Evolutionary conservation across 768 basidiomycete species (phyloP).

Genomic region (Hypholoma fasciculare): DNA sequence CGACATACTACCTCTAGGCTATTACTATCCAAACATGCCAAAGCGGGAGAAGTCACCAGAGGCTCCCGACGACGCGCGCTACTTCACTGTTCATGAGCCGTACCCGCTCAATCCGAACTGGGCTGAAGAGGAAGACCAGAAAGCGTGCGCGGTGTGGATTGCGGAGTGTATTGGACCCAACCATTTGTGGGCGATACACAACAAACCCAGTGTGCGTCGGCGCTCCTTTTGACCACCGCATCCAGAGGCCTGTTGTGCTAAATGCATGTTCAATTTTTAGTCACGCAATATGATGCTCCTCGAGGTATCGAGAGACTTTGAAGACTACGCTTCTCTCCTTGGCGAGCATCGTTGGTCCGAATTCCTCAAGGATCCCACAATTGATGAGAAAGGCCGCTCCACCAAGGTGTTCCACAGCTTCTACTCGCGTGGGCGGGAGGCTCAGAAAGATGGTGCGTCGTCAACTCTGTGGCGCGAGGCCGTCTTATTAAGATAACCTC

Average conservation of each 20-base stretch:
- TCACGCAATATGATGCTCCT: slow-evolving; percentile 49
- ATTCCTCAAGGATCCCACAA: slow-evolving; percentile 39
- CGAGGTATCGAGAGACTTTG: slow-evolving; percentile 42
- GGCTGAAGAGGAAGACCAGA: slow-evolving; percentile 38
- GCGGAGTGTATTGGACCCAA: slow-evolving; percentile 40
- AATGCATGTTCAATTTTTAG: slow-evolving; percentile 18
- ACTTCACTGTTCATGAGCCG: slow-evolving; percentile 46
- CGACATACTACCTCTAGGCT: not conserved
- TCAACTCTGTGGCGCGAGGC: not conserved
- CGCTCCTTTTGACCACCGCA: not conserved
- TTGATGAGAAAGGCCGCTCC: slow-evolving; percentile 35
- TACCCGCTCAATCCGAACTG: slow-evolving; percentile 52
- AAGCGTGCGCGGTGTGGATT: slow-evolving; percentile 46
- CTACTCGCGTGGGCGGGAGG: slow-evolving; percentile 40
- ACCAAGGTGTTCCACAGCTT: slow-evolving; percentile 44
- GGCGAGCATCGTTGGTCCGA: slow-evolving; percentile 54
- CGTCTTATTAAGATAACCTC: not conserved
- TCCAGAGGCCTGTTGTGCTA: not conserved
- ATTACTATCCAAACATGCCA: slow-evolving; percentile 28
- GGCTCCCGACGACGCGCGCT: slow-evolving; percentile 44
- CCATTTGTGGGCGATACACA: slow-evolving; percentile 41
- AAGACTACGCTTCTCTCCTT: slow-evolving; percentile 35
- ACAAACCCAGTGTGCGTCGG: slow-evolving; percentile 45
- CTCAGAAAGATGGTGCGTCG: slow-evolving; percentile 49
- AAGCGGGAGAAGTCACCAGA: slow-evolving; percentile 40